These are phyloP conservation scores for carrot (Daucus carota) DNA, from an alignment of 129 eudicot genomes.

Conservation along the genomic window DH1_v3.0 NC_030386.2:32910501-32911000, in stretches of 20 bases:
- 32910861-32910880: conserved; percentile 44
- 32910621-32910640: background rate
- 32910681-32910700: conserved; percentile 63
- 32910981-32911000: conserved; percentile 74
- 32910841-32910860: conserved; percentile 40
- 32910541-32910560: background rate
- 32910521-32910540: background rate
- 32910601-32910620: background rate
- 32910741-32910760: conserved; percentile 61
- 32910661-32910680: background rate
- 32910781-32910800: conserved; percentile 43
- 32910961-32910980: conserved; percentile 51
- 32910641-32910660: background rate
- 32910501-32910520: background rate
- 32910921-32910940: conserved; percentile 70
- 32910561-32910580: conserved; percentile 5
- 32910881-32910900: conserved; percentile 76
- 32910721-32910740: conserved; percentile 25
- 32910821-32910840: conserved; percentile 42
- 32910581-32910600: background rate
- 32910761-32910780: conserved; percentile 54
- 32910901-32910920: conserved; percentile 48
- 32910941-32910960: conserved; percentile 69
- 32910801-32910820: conserved; percentile 76
- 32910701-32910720: conserved; percentile 51